A percentile compares a stretch with the other conserved stretches of the same genome.
phyloP scores from a whole-genome alignment of 1,284 basidiomycete species.

The Apiotrichum akiyoshidainum region DNA sequence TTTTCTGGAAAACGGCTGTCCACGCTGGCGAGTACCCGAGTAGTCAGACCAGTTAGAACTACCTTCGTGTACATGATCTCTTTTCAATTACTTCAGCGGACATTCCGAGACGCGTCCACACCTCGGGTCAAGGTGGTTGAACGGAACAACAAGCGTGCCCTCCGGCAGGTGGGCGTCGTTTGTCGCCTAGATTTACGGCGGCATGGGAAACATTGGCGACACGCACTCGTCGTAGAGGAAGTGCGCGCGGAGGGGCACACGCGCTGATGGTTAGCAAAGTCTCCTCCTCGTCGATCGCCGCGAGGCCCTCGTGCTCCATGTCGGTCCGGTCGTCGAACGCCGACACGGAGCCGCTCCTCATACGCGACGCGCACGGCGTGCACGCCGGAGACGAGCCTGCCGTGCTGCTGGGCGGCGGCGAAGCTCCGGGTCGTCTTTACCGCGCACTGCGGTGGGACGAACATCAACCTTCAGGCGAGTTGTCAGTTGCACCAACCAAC shows the following conservation, averaged over 20 bases:
- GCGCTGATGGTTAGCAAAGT: neutral
- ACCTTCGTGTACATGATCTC: too few species aligned
- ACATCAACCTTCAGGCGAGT: too few species aligned
- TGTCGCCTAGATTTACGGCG: slow-evolving; percentile 39
- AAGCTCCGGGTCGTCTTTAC: slow-evolving; percentile 16
- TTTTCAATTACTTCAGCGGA: too few species aligned
- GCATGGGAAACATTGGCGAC: slow-evolving; percentile 36
- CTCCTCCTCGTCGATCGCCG: slow-evolving; percentile 4
- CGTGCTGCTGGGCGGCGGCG: slow-evolving; percentile 10
- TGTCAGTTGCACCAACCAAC: too few species aligned
- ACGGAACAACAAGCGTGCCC: slow-evolving; percentile 40
- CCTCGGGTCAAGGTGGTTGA: too few species aligned
- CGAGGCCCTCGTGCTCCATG: neutral
- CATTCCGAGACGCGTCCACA: too few species aligned
- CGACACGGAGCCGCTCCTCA: neutral
- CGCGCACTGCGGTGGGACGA: too few species aligned
- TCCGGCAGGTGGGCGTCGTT: slow-evolving; percentile 3
- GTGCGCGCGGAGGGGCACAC: slow-evolving; percentile 31
- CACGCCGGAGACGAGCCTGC: slow-evolving; percentile 1
- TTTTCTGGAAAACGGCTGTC: too few species aligned
- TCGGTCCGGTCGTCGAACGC: neutral
- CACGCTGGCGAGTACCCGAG: too few species aligned
- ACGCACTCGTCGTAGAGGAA: slow-evolving; percentile 18
- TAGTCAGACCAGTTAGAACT: too few species aligned
- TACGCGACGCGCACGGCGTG: neutral